Evolutionary conservation across 495 filamentous ascomycete genomes (phyloP).

Genomic region (Aspergillus cristatus): DNA sequence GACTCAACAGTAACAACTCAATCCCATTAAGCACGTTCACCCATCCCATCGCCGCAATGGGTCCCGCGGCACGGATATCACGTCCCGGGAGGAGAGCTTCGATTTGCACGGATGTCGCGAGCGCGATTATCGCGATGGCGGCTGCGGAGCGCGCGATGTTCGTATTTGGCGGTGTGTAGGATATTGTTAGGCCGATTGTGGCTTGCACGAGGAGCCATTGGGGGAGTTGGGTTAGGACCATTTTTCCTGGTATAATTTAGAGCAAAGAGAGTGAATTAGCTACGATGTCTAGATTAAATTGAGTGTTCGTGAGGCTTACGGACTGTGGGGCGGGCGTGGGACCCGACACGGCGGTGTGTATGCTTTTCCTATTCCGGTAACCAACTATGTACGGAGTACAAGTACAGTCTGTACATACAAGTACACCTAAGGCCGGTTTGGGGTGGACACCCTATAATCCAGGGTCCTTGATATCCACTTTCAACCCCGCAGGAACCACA

Average conservation of each 20-base stretch:
- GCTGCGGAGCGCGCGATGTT: conserved; percentile 1
- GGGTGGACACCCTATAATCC: too few species aligned
- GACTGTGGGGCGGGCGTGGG: too few species aligned
- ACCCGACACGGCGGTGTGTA: too few species aligned
- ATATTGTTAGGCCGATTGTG: conserved; percentile 5
- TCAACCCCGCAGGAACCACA: conserved; percentile 10
- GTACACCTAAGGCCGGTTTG: too few species aligned
- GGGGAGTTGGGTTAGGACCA: not conserved
- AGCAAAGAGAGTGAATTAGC: too few species aligned
- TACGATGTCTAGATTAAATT: too few species aligned
- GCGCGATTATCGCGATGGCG: conserved; percentile 2
- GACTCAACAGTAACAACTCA: conserved; percentile 13
- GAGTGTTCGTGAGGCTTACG: too few species aligned
- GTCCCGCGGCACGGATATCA: conserved; percentile 7
- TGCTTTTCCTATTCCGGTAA: too few species aligned
- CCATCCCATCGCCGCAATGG: conserved; percentile 15
- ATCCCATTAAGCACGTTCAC: conserved; percentile 16
- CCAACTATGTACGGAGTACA: too few species aligned
- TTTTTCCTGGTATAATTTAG: too few species aligned
- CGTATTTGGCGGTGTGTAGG: conserved; percentile 6
- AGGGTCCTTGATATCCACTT: conserved; percentile 11
- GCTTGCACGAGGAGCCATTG: conserved; percentile 9
- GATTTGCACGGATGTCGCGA: conserved; percentile 3
- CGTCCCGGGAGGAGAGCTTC: conserved; percentile 1
- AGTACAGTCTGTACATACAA: too few species aligned